These are phyloP conservation scores for Colletotrichum acutatum DNA, from an alignment of 2,329 filamentous ascomycete genomes.

Conservation along the genomic window DNA sequence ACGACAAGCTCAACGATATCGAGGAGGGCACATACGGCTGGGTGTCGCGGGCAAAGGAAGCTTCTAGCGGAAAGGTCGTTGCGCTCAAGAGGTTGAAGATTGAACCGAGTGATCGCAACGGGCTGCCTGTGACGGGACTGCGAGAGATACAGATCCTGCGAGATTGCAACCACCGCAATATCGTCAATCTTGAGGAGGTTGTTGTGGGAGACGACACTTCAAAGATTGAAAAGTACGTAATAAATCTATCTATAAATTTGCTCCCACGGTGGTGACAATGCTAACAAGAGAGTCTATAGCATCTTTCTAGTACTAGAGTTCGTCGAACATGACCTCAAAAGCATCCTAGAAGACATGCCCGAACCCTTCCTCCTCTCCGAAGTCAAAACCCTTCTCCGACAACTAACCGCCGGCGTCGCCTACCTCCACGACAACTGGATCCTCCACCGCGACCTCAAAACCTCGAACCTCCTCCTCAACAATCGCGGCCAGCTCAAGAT, in stretches of 20 bases:
- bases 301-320: conserved; percentile 98
- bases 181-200: conserved; percentile 85
- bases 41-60: conserved; percentile 86
- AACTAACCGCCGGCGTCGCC: conserved; percentile 82
- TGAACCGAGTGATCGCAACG: conserved; percentile 76
- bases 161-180: conserved; percentile 82
- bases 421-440: conserved; percentile 94
- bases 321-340: conserved; percentile 95
- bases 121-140: conserved; percentile 90
- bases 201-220: conserved; percentile 76
- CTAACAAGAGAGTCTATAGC: conserved; percentile 55
- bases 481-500: conserved; percentile 96
- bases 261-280: conserved; percentile 48
- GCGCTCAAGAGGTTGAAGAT: conserved; percentile 95
- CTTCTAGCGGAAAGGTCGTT: conserved; percentile 80
- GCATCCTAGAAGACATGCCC: conserved; percentile 91
- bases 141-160: conserved; percentile 93
- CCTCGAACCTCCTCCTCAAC: conserved; percentile 92
- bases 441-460: conserved; percentile 92
- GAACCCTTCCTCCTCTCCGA: conserved; percentile 94
- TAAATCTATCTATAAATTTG: background rate
- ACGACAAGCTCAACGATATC: conserved; percentile 94
- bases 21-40: conserved; percentile 97
- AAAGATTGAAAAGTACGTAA: conserved; percentile 63
- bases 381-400: conserved; percentile 87